phyloP scores from a whole-genome alignment of 192 early-diverging fungal genomes.

The Backusella parvicylindrica region DNA sequence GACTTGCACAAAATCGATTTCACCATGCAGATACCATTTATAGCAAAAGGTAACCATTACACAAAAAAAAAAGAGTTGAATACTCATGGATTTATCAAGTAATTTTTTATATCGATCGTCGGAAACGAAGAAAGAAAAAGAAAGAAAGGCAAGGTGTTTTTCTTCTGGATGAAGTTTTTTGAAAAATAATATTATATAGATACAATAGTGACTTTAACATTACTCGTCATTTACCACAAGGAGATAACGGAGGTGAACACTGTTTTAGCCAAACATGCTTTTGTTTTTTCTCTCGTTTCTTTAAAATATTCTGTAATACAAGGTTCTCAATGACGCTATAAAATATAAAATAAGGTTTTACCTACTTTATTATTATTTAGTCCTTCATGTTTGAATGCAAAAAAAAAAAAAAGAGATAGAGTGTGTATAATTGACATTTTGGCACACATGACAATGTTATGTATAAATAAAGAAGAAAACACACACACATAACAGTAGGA shows the following conservation, averaged over 20 bases:
- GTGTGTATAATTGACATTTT: neutral
- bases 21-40: neutral
- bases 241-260: neutral
- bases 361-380: neutral
- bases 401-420: neutral
- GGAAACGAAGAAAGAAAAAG: neutral
- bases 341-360: neutral
- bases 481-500: neutral
- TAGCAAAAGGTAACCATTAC: neutral
- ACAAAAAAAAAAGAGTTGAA: neutral
- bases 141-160: neutral
- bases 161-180: neutral
- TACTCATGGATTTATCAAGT: conserved; percentile 5
- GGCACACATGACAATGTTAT: neutral
- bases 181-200: too few relatives aligned
- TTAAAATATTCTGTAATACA: neutral
- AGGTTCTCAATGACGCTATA: neutral
- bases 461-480: neutral
- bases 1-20: neutral
- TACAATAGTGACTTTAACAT: neutral
- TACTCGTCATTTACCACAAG: neutral
- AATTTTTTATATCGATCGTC: neutral
- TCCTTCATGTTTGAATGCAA: neutral
- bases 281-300: neutral
- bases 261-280: neutral